Percentiles rank a stretch among this genome's conserved stretches.
Evolutionary conservation across 2,329 filamentous ascomycete species (phyloP).

Genomic region (Huntiella decipiens): DNA sequence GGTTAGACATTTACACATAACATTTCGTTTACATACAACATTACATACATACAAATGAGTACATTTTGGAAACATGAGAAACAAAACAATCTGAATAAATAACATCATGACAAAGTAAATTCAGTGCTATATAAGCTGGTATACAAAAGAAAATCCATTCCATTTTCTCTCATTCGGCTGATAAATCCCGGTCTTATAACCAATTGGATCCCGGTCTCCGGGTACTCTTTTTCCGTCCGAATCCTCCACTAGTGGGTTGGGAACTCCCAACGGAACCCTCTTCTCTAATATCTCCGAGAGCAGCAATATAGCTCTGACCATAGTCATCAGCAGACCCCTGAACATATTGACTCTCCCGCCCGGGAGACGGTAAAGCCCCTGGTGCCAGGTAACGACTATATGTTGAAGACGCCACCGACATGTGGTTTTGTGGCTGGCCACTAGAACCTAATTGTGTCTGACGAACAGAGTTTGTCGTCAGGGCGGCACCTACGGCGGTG

Average conservation of each 20-base stretch:
- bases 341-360: conserved; percentile 5
- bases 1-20: too few species aligned
- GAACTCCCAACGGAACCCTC: conserved; percentile 12
- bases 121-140: too few species aligned
- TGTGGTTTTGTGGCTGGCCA: conserved; percentile 6
- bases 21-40: too few species aligned
- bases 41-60: too few species aligned
- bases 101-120: too few species aligned
- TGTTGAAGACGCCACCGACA: conserved; percentile 10
- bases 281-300: conserved; percentile 21
- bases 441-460: too few species aligned
- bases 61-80: too few species aligned
- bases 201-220: conserved; percentile 6
- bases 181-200: conserved; percentile 1
- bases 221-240: conserved; percentile 3
- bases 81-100: too few species aligned
- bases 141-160: too few species aligned
- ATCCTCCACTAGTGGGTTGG: neutral
- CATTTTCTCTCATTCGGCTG: neutral
- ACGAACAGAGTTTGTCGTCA: conserved; percentile 2
- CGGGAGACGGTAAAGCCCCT: conserved; percentile 9
- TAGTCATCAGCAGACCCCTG: conserved; percentile 23
- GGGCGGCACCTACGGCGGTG: conserved; percentile 4
- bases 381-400: conserved; percentile 10
- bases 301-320: conserved; percentile 23